Conservation (phyloP, 2,329 filamentous ascomycete genomes). For the Aspergillus neoniger region DNA sequence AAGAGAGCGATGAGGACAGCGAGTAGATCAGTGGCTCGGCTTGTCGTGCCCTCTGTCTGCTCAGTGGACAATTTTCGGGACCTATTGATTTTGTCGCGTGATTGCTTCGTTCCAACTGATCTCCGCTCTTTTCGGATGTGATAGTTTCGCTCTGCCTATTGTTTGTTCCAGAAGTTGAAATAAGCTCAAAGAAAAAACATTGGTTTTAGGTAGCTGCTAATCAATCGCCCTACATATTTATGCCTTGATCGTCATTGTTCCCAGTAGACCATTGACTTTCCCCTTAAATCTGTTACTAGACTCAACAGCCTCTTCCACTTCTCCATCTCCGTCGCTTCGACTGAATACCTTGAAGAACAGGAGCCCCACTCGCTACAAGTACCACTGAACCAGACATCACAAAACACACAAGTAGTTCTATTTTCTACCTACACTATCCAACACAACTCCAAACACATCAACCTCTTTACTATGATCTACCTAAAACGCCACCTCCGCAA, state of each 20-base stretch:
- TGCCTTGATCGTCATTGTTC: too few species aligned
- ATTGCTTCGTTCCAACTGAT: not conserved
- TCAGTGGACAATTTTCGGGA: slow-evolving; percentile 14
- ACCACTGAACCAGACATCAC: too few species aligned
- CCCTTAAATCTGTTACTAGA: too few species aligned
- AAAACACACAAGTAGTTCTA: too few species aligned
- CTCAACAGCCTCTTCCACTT: too few species aligned
- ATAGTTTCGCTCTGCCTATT: not conserved
- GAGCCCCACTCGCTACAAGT: too few species aligned
- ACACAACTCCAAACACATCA: not conserved
- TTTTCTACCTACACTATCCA: too few species aligned
- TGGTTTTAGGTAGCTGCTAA: slow-evolving; percentile 1
- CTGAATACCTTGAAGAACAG: too few species aligned
- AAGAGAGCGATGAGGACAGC: slow-evolving; percentile 60
- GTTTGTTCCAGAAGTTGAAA: not conserved
- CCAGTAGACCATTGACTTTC: too few species aligned
- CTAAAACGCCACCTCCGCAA: slow-evolving; percentile 32
- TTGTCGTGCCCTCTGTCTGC: not conserved
- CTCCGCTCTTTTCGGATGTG: slow-evolving; percentile 4
- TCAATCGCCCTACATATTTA: not conserved
- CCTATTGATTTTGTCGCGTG: slow-evolving; percentile 5
- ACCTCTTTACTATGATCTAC: not conserved
- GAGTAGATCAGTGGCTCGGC: slow-evolving; percentile 41
- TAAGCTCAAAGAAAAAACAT: not conserved
- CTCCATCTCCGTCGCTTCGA: too few species aligned